Conservation (phyloP, 805 yeast species). For the Zygosaccharomyces siamensis region DNA sequence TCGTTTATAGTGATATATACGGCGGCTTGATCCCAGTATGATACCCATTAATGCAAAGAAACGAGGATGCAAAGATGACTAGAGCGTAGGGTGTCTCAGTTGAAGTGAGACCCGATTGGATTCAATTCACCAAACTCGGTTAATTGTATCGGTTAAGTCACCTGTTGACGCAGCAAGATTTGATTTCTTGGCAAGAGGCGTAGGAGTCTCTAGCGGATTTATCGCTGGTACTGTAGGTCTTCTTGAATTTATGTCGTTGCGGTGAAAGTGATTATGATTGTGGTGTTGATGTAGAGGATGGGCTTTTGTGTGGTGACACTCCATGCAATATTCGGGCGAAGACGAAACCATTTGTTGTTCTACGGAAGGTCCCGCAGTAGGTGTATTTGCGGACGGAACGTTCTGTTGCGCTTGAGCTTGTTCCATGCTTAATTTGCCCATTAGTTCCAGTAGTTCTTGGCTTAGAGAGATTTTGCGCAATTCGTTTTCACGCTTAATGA, state of each 20-base stretch:
- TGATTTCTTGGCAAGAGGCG: conserved; percentile 14
- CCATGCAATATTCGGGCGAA: conserved; percentile 10
- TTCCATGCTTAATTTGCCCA: conserved; percentile 22
- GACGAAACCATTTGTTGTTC: background rate
- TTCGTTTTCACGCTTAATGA: conserved; percentile 35
- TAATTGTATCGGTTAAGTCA: conserved; percentile 12
- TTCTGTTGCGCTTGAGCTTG: conserved; percentile 1
- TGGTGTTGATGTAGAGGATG: background rate
- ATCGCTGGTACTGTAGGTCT: conserved; percentile 15
- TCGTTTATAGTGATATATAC: conserved; percentile 1
- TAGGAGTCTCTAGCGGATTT: conserved; percentile 24
- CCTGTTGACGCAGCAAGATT: conserved; percentile 5
- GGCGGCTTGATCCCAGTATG: background rate
- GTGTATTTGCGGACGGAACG: background rate
- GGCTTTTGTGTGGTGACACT: conserved; percentile 10
- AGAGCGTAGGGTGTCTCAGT: background rate
- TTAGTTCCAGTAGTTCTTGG: conserved; percentile 28
- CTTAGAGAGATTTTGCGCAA: conserved; percentile 34
- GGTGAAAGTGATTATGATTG: background rate
- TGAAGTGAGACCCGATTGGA: no score
- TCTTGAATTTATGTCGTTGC: background rate
- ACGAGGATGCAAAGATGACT: background rate
- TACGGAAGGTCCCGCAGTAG: background rate
- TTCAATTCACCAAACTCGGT: conserved; percentile 11
- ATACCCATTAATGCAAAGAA: background rate